Evolutionary conservation across 352 stramenopile genomes (phyloP), one percentile per base, ranked within the genome.

Genomic region (Halophytophthora batemanensis): DNA sequence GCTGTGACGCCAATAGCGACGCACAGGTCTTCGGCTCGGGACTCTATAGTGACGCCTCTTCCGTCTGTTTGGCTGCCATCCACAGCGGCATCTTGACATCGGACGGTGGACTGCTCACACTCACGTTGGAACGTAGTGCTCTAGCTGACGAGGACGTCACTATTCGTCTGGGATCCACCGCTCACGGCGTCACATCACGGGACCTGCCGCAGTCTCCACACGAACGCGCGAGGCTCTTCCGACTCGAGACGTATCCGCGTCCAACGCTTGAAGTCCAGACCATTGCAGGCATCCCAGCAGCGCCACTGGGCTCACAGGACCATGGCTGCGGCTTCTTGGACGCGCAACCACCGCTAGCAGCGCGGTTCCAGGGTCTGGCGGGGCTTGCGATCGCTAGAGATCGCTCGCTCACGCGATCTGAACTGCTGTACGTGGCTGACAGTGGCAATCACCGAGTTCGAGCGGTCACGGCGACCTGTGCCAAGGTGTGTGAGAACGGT

Each of bases 401-500:
- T 18, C 47, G 46, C 1, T 62, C 54, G 48, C 82, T 75, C 17
- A 84, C 69, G 48, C 72, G 69, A n/a, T 74, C 72, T 12, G 50
- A 77, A 14, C 53, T 88, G 41, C 54, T 98, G 34, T 92, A 90
- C 41, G 72, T 98, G 31, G 89, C 95, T 7, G 96, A 98, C 65
- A 87, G 79, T 33, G 75, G 78, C n/a, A 98, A 98, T 53, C 83
- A 98, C 73, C 76, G 79, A 6, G 93, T 98, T 44, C 82, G 96
- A n/a, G 74, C 65, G 6, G 65, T 98, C 50, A 94, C 83, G 2
- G 93, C 96, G 6, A 74, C 63, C 8, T 99, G 96, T 64, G 77
- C 83, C 39, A 96, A 97, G 53, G 71, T 89, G 36, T 98, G 96
- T 59, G 96, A 99, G 68, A 99, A 99, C 50, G 87, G 82, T 29